Base-by-base conservation (phyloP, 371 early-diverging fungal genomes). In the Apophysomyces variabilis region DNA sequence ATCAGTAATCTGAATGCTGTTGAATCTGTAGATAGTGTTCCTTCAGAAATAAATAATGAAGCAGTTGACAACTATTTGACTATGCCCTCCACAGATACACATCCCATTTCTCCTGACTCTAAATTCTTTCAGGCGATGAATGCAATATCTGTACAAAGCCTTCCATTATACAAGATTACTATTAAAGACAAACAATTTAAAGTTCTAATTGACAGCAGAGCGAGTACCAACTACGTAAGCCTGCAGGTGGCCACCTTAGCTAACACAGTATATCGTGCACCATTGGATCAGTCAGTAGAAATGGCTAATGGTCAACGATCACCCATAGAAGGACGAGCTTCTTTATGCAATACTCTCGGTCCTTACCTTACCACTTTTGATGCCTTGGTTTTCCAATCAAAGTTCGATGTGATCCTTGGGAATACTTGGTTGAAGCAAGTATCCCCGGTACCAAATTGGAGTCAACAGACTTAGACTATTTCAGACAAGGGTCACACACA, bases 401-500 rank as follows among this genome's bases (percentile, higher is more conserved):
- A 45, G 16, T 45, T 45, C 7, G 43, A 45, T 45, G 13, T 45
- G 3, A 45, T 45, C 1, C 13, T 45, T 13, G 45, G 13, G 5
- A 45, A 50, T 18, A 46, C 35, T 12, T 65, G 60, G 60, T 39
- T 65, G 46, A 39, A 60, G 18, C 38, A 47, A 4, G 45, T 12
- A 45, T 1, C 12, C 16, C 45, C 45, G 7, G 16, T 45, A 45
- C 6, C 45, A 11, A 45, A 45, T 12, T 45, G 45, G 45, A 13
- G 12, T 1, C 0, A 45, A 12, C 13, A 12, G 7, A 45, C 45
- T n/a, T 45, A 1, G 6, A 45, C 45, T 12, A 45, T 45, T 45
- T 5, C 12, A 5, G 45, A 45, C 13, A 12, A 12, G 12, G 13
- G 45, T 5, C 13, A 6, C 11, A 45, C 6, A 45, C 16, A 45